Evolutionary conservation across 495 filamentous ascomycete species (phyloP), one percentile per base, ranked within the genome.

Genomic region (Aspergillus biplanus): DNA sequence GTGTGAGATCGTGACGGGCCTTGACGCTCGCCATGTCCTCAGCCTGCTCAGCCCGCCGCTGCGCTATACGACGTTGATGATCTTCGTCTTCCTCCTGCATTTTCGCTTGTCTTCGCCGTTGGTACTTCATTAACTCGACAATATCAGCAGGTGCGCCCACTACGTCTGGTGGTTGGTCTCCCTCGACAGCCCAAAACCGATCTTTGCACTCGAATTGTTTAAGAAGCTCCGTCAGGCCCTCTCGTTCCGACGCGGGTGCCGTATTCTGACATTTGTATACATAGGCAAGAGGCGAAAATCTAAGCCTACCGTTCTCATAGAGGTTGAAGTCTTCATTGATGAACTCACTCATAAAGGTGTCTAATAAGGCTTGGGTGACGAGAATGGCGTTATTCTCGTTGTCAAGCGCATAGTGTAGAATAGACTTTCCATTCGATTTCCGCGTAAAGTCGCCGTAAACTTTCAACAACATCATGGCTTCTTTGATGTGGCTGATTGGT

Each of bases 321-420:
- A 63, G 46, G 46, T 63, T 63, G 33, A 63, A 63, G 3, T 63
- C 42, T 12, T 34, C 53, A 16, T 63, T 63, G 5, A 63, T 27
- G 53, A 57, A 56, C 18, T 52, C 61, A 7, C 44, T 34, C 53
- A 57, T 63, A 4, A 63, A 63, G 1, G 56, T 54, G 32, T 63
- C 61, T 6, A 63, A 32, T 4, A 63, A 16, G 2, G 61, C 61
- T 31, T 63, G 61, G 0, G 61, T 56, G 11, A 57, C 18, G 12
- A 52, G 16, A 7, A 63, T 57, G 3, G 61, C 61, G 21, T 27
- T 27, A n/a, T 63, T 57, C 6, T 54, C 42, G 31, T 63, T 57
- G 32, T 63, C 61, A 2, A 63, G 53, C 7, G 61, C 53, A 21
- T 52, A 63, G 27, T 63, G 61, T 0, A 63, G 53, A 11, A 52